phyloP scores from a whole-genome alignment of 1,284 basidiomycete species.

The Ustilago loliicola region DNA sequence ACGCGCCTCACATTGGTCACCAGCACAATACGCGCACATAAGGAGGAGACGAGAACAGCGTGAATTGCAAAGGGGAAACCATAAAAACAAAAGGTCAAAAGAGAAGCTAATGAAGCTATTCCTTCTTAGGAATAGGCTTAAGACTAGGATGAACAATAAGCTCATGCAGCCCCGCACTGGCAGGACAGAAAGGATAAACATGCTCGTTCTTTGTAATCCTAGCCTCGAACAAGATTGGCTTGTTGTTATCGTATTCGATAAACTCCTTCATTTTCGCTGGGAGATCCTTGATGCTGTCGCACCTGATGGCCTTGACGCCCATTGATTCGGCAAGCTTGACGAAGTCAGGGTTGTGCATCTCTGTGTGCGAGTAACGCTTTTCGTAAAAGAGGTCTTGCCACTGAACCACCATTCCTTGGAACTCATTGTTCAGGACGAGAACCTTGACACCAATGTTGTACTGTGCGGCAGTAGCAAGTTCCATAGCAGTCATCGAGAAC shows the following conservation, averaged over 20 bases:
- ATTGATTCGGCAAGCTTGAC: conserved; percentile 87
- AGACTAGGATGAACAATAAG: conserved; percentile 69
- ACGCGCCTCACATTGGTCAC: no score
- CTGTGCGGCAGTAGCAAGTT: conserved; percentile 91
- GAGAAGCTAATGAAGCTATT: neutral
- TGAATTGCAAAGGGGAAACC: no score
- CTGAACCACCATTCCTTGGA: conserved; percentile 91
- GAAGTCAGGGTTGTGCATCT: conserved; percentile 95
- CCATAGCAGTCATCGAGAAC: conserved; percentile 98
- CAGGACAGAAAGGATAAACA: conserved; percentile 93
- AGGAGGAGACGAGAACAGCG: no score
- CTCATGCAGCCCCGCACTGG: conserved; percentile 91
- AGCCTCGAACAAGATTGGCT: conserved; percentile 92
- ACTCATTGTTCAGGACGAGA: conserved; percentile 71
- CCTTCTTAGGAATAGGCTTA: conserved; percentile 47
- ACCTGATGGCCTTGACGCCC: conserved; percentile 90
- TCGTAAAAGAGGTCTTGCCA: conserved; percentile 99
- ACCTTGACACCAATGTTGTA: conserved; percentile 93
- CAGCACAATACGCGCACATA: no score
- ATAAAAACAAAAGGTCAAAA: conserved; percentile 1
- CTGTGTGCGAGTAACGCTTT: conserved; percentile 90
- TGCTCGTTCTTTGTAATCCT: conserved; percentile 88
- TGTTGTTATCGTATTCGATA: conserved; percentile 88
- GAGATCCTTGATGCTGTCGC: conserved; percentile 80
- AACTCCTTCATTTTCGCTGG: conserved; percentile 98